Evolutionary conservation across 108 stramenopile genomes (phyloP).

Genomic region (Licmophora abbreviata): DNA sequence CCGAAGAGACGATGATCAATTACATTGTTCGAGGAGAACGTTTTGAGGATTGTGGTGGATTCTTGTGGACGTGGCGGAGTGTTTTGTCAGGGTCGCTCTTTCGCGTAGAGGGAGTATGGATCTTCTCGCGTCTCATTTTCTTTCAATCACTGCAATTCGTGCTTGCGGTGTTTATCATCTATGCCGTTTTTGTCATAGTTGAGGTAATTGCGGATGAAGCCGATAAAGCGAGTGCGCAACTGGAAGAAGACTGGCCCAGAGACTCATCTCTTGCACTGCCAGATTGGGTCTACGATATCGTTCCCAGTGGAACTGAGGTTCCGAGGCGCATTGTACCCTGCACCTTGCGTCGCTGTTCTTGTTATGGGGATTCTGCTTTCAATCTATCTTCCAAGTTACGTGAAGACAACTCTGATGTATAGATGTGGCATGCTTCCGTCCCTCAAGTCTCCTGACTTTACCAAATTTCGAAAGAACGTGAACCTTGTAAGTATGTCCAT

Average conservation of each 20-base stretch:
- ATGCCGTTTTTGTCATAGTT: conserved; percentile 9
- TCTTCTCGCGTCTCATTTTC: conserved; percentile 21
- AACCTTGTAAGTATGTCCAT: too few species aligned
- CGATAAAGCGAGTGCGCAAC: conserved; percentile 3
- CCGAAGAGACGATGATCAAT: conserved; percentile 12
- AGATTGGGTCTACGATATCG: conserved; percentile 16
- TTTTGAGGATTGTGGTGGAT: conserved; percentile 18
- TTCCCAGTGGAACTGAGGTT: conserved; percentile 26
- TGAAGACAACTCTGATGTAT: not conserved
- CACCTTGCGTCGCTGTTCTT: conserved; percentile 8
- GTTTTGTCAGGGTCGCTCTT: conserved; percentile 27
- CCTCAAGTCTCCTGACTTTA: conserved; percentile 10
- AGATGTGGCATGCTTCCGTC: conserved; percentile 1
- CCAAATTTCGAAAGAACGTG: conserved; percentile 2
- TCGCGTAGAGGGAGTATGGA: conserved; percentile 50
- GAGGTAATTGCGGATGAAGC: conserved; percentile 8
- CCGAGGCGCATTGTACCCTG: conserved; percentile 19
- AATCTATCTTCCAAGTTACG: conserved; percentile 25
- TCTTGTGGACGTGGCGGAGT: conserved; percentile 23
- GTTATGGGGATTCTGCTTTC: conserved; percentile 8
- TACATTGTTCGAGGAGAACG: conserved; percentile 19
- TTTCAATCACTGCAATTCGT: conserved; percentile 21
- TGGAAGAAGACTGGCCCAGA: not conserved
- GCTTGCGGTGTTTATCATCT: conserved; percentile 7
- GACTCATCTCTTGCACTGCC: not conserved